Conservation (phyloP, 1,139 yeast species). For the Lodderomyces metapsilosis region DNA sequence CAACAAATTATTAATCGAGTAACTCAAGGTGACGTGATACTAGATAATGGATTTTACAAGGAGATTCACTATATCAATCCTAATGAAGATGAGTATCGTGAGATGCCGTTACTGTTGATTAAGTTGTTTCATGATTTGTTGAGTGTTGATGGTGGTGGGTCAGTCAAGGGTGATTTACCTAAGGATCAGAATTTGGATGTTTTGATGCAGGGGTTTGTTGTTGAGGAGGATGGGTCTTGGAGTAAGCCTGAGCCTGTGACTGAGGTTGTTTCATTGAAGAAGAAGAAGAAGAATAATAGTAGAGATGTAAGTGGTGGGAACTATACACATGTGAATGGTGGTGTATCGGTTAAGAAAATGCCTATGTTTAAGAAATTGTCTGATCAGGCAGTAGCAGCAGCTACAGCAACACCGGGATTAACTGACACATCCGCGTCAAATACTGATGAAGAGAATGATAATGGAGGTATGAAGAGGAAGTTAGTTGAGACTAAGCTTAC, state of each 20-base stretch:
- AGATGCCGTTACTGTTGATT: slow-evolving; percentile 45
- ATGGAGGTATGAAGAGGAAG: slow-evolving; percentile 37
- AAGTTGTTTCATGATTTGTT: slow-evolving; percentile 40
- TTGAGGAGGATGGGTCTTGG: slow-evolving; percentile 39
- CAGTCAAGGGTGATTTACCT: slow-evolving; percentile 53
- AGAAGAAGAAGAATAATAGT: slow-evolving; percentile 7
- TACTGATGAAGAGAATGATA: slow-evolving; percentile 30
- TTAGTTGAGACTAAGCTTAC: slow-evolving; percentile 48
- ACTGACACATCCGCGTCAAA: slow-evolving; percentile 44
- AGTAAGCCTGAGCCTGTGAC: slow-evolving; percentile 40
- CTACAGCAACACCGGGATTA: slow-evolving; percentile 23
- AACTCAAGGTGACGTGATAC: slow-evolving; percentile 52
- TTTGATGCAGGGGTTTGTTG: slow-evolving; percentile 62
- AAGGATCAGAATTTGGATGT: slow-evolving; percentile 54
- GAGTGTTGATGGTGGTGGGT: slow-evolving; percentile 44
- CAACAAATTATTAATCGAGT: slow-evolving; percentile 75
- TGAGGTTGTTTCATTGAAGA: slow-evolving; percentile 15
- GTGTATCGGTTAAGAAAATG: slow-evolving; percentile 13
- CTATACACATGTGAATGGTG: background rate
- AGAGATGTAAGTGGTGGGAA: too few species aligned
- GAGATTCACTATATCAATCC: slow-evolving; percentile 62
- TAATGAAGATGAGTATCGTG: slow-evolving; percentile 31
- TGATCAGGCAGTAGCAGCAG: slow-evolving; percentile 14
- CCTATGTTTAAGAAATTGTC: slow-evolving; percentile 29
- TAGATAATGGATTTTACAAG: slow-evolving; percentile 44